Evolutionary conservation across 2,329 filamentous ascomycete species (phyloP), one percentile per base, ranked within the genome.

Genomic region (Exophiala sp.): DNA sequence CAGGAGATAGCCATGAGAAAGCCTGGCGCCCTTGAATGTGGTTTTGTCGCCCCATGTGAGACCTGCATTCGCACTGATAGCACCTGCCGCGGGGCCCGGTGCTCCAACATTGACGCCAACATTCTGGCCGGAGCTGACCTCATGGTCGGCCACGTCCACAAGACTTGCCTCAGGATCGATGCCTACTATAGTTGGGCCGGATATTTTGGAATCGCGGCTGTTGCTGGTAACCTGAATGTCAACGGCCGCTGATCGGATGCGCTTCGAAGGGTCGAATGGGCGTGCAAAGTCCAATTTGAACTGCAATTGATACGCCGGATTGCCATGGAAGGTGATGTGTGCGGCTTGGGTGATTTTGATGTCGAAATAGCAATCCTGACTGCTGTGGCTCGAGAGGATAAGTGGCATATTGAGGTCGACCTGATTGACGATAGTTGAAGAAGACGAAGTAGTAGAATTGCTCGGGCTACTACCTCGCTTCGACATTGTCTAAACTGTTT

Each of bases 211-310:
- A 11, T 41, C 39, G 24, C 24, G 24, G 24, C 24, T 41, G n/a
- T 6, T 41, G 2, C 14, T 41, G 1, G 39, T 10, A 8, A 12
- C 14, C 14, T 41, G 10, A 4, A 41, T 18, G 39, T 41, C 14
- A 21, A 41, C 39, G 14, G 14, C 39, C 5, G 39, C 39, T 18
- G 39, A 41, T 14, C 39, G 39, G 9, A 41, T 41, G 9, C 39
- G 39, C 39, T 41, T 41, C 11, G 39, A 41, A 8, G 16, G 14
- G 4, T 41, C 39, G 39, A 41, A 41, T n/a, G 39, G 39, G 3
- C 39, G 39, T 10, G 39, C 39, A 41, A 41, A 41, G n/a, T 41
- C 39, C 11, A 41, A n/a, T 18, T 41, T 41, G 39, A 41, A 41
- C 3, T 18, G 11, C 39, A 41, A 9, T n/a, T 41, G 39, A 18